Evolutionary conservation across 148 eudicot species (phyloP), one percentile per base, ranked within the genome.

Genomic region (Simmondsia chinensis): DNA sequence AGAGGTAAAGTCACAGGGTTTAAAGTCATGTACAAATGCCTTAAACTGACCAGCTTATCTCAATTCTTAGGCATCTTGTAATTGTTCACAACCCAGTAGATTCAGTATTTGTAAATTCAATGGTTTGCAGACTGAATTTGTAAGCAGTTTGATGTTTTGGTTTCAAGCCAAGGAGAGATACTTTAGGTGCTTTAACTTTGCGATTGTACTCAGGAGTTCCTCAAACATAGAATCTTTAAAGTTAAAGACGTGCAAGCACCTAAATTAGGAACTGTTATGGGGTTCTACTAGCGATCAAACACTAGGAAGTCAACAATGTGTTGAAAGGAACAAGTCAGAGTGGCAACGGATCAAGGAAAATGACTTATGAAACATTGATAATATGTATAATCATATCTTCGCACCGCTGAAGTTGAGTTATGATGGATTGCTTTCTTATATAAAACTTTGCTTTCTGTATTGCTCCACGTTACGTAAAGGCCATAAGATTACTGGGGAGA

Each of bases 201-300:
- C 74, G 7, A 77, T 66, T 10, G 71, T 62, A 10, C 21, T 54
- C 7, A 72, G 82, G 51, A 77, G 19, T 49, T 59, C 74, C 48
- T 63, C 74, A 39, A 73, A 64, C 39, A 56, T 44, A 9, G 49
- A n/a, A 3, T 11, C 10, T 7, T 18, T 50, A 32, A 69, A 52
- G 17, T 14, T 15, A 13, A 77, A 42, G 25, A 62, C 30, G 9
- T 76, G 66, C 37, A 72, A 22, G 42, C 57, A 39, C 12, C 27
- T 39, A 25, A 71, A 68, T 57, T 3, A 8, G 46, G 3, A 75
- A 56, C 15, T 75, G 76, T 38, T 15, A 18, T 19, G 69, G 77
- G 9, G 52, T 72, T 31, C 77, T 73, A 8, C 46, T 72, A 20
- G 72, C 66, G 77, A 50, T 2, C 39, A 57, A 38, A 39, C 35